Conservation (phyloP, 2,329 filamentous ascomycete species). For the Fusarium pilosicola region DNA sequence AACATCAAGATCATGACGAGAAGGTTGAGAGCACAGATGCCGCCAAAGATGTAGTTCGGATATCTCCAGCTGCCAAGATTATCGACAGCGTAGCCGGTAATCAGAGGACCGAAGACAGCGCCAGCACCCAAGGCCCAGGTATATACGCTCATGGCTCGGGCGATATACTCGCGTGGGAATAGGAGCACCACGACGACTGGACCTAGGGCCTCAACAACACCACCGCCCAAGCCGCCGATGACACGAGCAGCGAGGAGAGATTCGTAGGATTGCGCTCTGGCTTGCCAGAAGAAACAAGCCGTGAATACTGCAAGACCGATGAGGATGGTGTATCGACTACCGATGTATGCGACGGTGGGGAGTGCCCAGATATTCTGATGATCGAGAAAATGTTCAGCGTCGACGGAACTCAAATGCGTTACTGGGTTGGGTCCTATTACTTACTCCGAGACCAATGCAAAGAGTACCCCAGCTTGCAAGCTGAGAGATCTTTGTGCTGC, state of each 20-base stretch:
- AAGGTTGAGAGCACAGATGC: background rate
- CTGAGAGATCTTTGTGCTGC: background rate
- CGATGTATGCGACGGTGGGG: background rate
- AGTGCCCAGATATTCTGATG: background rate
- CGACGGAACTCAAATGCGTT: background rate
- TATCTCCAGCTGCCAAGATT: background rate
- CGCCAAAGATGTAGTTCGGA: background rate
- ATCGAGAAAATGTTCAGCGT: background rate
- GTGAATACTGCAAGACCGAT: background rate
- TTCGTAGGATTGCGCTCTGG: background rate
- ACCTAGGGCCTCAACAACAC: background rate
- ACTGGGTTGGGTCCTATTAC: fast-evolving
- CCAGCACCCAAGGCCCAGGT: fast-evolving
- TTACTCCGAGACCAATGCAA: background rate
- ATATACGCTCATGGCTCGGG: background rate
- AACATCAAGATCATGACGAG: background rate
- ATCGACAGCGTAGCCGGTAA: background rate
- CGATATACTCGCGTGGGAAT: background rate
- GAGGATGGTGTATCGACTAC: background rate
- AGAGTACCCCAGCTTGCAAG: background rate
- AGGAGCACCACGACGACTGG: background rate
- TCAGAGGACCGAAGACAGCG: background rate
- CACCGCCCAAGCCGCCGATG: background rate
- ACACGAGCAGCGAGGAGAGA: background rate
- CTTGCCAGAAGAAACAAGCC: background rate